Evolutionary conservation across 75 land plant genomes (phyloP), one percentile per base, ranked within the genome.

Genomic region (Sequoia sempervirens): DNA sequence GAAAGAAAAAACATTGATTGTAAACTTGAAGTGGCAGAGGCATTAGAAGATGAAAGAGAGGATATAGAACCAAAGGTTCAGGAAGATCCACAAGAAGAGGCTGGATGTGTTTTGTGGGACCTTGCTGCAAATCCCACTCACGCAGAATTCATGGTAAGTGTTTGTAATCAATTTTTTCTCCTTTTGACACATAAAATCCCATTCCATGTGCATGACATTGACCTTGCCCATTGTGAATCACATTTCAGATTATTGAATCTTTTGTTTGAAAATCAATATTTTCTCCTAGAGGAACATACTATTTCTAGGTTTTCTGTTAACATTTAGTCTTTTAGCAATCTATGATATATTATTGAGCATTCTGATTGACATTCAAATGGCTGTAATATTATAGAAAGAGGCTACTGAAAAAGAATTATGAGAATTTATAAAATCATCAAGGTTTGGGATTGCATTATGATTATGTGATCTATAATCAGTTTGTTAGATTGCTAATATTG

Each of bases 41-140:
- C 69, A 36, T 82, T 20, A 32, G 73, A 70, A 70, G 75, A 64
- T 5, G 37, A 74, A 61, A 72, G 54, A 74, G 82, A 81, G 34
- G 32, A 87, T 14, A 32, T 74, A 26, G 74, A 45, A 14, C 14
- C 72, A 72, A 72, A 64, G 34, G 86, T 37, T 26, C 46, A 83
- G 79, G 92, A 90, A 46, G 92, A 94, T 47, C 89, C 78, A 28
- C 92, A 93, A 89, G 99, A 95, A 85, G 99, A 97, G 75, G 88
- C 86, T 87, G 99, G 98, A 50, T 95, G 98, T 84, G 84, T 95
- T 79, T 85, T 97, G 78, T 97, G 99, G 99, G 99, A 97, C 85
- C 94, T 97, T 85, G 87, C 99, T 64, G 95, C 97, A 26, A 89
- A 68, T 58, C 84, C 88, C 83, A 64, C 84, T 56, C 96, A 93